Conservation (phyloP, 441 rosid species). For the Kokia cookei region DNA sequence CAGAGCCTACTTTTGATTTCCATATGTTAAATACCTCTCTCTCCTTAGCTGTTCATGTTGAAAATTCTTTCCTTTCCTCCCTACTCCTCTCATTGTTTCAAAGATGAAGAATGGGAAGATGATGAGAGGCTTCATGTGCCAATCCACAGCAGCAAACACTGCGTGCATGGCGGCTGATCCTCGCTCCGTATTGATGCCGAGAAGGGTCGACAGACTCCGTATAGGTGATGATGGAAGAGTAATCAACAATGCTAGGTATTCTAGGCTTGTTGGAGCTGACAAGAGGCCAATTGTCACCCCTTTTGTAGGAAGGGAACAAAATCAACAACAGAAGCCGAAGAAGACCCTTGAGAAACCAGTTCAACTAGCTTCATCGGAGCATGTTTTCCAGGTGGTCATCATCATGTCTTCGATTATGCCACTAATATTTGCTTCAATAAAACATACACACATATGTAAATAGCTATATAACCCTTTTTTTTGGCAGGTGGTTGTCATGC, state of each 20-base stretch:
- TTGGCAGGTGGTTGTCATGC: slow-evolving; percentile 59
- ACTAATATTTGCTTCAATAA: background rate
- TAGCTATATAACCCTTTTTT: background rate
- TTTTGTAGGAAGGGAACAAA: slow-evolving; percentile 1
- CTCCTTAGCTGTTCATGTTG: background rate
- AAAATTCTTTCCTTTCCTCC: background rate
- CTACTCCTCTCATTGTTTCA: background rate
- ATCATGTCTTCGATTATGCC: background rate
- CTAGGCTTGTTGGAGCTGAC: slow-evolving; percentile 21
- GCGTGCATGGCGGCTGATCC: slow-evolving; percentile 39
- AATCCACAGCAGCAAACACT: slow-evolving; percentile 38
- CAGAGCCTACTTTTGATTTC: background rate
- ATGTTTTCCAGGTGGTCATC: slow-evolving; percentile 29
- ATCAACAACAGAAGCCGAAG: slow-evolving; percentile 3
- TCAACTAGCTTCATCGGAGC: slow-evolving; percentile 22
- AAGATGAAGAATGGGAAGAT: slow-evolving; percentile 13
- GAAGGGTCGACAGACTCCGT: slow-evolving; percentile 16
- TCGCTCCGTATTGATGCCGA: slow-evolving; percentile 33
- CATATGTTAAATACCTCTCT: background rate
- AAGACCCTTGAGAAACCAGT: slow-evolving; percentile 4
- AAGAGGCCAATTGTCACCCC: slow-evolving; percentile 14
- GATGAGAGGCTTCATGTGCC: slow-evolving; percentile 58
- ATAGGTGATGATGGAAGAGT: slow-evolving; percentile 15
- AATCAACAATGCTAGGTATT: slow-evolving; percentile 20
- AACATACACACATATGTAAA: background rate